phyloP scores from a whole-genome alignment of 2,329 filamentous ascomycete species.

The Phialemonium atrogriseum region DNA sequence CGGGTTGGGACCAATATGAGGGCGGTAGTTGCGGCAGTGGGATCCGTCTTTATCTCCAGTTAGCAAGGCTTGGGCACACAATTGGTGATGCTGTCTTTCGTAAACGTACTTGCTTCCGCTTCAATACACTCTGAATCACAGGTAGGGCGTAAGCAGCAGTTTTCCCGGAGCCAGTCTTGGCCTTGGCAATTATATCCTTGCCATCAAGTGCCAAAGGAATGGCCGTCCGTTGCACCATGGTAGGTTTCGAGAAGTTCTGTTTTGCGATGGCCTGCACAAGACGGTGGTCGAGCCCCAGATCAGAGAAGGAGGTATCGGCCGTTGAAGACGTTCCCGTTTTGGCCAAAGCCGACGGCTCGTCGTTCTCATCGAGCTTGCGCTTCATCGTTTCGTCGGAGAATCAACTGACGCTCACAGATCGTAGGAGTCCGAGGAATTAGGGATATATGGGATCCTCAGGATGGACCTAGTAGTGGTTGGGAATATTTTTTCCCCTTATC shows the following conservation, averaged over 20 bases:
- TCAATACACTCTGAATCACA: conserved; percentile 75
- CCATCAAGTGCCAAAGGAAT: conserved; percentile 85
- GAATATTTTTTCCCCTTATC: too few relatives aligned
- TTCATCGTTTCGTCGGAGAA: too few relatives aligned
- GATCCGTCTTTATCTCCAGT: conserved; percentile 31
- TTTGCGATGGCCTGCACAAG: conserved; percentile 78
- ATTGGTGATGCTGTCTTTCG: too few relatives aligned
- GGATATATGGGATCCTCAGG: too few relatives aligned
- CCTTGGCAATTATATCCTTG: conserved; percentile 82
- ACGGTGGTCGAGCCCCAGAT: conserved; percentile 73
- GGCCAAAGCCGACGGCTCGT: conserved; percentile 31
- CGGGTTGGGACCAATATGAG: conserved; percentile 90
- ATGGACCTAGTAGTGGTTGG: too few relatives aligned
- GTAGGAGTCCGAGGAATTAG: too few relatives aligned
- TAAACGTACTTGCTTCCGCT: conserved; percentile 48
- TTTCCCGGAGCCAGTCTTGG: conserved; percentile 94
- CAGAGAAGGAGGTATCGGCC: conserved; percentile 54
- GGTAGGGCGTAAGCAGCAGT: conserved; percentile 93
- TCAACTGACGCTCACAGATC: too few relatives aligned
- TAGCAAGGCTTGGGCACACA: conserved; percentile 2
- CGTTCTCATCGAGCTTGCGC: conserved; percentile 50
- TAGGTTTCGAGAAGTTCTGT: conserved; percentile 78
- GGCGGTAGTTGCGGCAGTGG: conserved; percentile 53
- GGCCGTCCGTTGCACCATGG: conserved; percentile 77
- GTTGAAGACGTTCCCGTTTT: conserved; percentile 19